Conservation (phyloP, 495 filamentous ascomycete species). For the Xylaria telfairii region DNA sequence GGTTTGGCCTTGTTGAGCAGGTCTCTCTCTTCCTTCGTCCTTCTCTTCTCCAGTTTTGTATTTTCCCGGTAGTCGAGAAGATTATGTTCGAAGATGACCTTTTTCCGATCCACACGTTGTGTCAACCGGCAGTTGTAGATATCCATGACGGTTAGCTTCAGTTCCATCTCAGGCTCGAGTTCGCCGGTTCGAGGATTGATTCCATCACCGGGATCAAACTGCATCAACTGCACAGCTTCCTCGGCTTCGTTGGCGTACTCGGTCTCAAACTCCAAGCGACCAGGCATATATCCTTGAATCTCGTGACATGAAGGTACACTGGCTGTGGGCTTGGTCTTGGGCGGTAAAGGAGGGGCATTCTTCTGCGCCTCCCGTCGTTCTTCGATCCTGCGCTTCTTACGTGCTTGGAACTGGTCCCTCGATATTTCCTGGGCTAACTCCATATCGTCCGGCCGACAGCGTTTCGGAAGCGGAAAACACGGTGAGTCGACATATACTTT, state of each 20-base stretch:
- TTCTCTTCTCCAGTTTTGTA: constrained; percentile 85
- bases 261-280: constrained; percentile 95
- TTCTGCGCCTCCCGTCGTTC: constrained; percentile 87
- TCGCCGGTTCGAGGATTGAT: constrained; percentile 81
- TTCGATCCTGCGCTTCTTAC: constrained; percentile 95
- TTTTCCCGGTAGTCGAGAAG: constrained; percentile 93
- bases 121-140: constrained; percentile 96
- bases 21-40: constrained; percentile 92
- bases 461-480: constrained; percentile 83
- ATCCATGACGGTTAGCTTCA: constrained; percentile 98
- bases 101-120: constrained; percentile 91
- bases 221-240: constrained; percentile 96
- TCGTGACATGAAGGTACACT: constrained; percentile 95
- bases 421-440: constrained; percentile 77
- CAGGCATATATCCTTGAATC: constrained; percentile 98
- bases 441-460: constrained; percentile 80
- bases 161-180: constrained; percentile 89
- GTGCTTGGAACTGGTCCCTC: constrained; percentile 88
- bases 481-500: constrained; percentile 83
- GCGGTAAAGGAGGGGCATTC: constrained; percentile 79
- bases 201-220: constrained; percentile 95
- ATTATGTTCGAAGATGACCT: constrained; percentile 93
- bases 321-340: constrained; percentile 94
- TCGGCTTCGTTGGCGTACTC: constrained; percentile 98
- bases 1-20: constrained; percentile 92